A percentile compares a stretch with the other conserved stretches of the same genome.
These are phyloP conservation scores for Candida sonorensis DNA, from an alignment of 805 yeast species.

Conservation along the genomic window DNA sequence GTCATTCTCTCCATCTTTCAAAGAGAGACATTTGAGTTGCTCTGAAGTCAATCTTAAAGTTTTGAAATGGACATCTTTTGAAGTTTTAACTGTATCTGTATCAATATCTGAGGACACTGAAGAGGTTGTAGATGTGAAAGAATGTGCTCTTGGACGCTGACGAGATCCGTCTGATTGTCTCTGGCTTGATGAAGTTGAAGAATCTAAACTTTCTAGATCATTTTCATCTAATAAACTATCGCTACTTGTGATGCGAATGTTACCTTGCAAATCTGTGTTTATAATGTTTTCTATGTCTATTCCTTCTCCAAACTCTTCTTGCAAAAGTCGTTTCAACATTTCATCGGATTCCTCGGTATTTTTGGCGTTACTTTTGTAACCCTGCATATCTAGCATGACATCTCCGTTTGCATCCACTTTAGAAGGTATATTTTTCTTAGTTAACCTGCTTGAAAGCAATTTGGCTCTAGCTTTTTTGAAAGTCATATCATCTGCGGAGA, in stretches of 20 bases:
- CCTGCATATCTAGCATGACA: conserved; percentile 86
- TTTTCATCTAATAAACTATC: conserved; percentile 18
- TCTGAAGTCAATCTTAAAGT: conserved; percentile 89
- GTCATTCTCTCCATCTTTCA: conserved; percentile 74
- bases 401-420: conserved; percentile 87
- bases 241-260: conserved; percentile 43
- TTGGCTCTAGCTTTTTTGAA: conserved; percentile 56
- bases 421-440: conserved; percentile 75
- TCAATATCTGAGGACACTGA: conserved; percentile 21
- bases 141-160: too few relatives aligned
- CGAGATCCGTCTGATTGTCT: too few relatives aligned
- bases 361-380: conserved; percentile 82
- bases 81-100: conserved; percentile 17
- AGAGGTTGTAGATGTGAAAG: conserved; percentile 17
- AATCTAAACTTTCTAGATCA: conserved; percentile 9
- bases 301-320: conserved; percentile 64
- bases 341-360: conserved; percentile 74
- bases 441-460: conserved; percentile 57
- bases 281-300: conserved; percentile 39
- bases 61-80: conserved; percentile 50
- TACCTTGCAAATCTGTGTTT: conserved; percentile 60
- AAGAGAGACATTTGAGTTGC: conserved; percentile 66
- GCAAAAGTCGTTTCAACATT: conserved; percentile 60
- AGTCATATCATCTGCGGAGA: too few relatives aligned
- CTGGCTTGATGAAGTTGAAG: conserved; percentile 2